Conservation (phyloP, 2,329 filamentous ascomycete species). For the Sclerotinia nivalis region DNA sequence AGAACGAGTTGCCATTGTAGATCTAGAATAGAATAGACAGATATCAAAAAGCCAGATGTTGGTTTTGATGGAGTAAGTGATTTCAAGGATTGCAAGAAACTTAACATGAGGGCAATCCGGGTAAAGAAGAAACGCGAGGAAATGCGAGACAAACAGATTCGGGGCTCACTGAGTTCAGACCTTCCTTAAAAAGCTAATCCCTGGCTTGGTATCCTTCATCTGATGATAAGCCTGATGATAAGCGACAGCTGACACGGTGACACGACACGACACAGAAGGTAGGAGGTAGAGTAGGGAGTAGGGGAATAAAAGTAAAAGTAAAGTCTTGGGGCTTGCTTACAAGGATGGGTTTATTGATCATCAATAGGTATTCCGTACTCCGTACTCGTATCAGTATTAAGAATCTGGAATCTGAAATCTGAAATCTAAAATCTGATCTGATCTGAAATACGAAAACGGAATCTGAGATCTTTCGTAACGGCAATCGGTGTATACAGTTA, state of each 20-base stretch:
- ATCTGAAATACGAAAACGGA: too few relatives aligned
- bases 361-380: too few relatives aligned
- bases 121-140: not conserved
- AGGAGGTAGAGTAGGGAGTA: too few relatives aligned
- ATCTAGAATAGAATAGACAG: not conserved
- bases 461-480: too few relatives aligned
- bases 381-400: too few relatives aligned
- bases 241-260: not conserved
- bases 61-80: not conserved
- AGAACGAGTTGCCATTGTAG: not conserved
- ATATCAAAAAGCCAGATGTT: not conserved
- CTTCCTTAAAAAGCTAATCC: conserved; percentile 3
- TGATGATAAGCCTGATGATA: not conserved
- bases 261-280: not conserved
- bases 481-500: too few relatives aligned
- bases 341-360: too few relatives aligned
- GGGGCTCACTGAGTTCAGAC: not conserved
- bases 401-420: too few relatives aligned
- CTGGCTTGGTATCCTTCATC: not conserved
- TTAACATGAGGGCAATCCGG: not conserved
- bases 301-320: not conserved
- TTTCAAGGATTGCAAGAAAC: not conserved
- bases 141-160: not conserved
- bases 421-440: too few relatives aligned
- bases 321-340: too few relatives aligned